phyloP scores from a whole-genome alignment of 208 protist species.

The Naegleria fowleri region DNA sequence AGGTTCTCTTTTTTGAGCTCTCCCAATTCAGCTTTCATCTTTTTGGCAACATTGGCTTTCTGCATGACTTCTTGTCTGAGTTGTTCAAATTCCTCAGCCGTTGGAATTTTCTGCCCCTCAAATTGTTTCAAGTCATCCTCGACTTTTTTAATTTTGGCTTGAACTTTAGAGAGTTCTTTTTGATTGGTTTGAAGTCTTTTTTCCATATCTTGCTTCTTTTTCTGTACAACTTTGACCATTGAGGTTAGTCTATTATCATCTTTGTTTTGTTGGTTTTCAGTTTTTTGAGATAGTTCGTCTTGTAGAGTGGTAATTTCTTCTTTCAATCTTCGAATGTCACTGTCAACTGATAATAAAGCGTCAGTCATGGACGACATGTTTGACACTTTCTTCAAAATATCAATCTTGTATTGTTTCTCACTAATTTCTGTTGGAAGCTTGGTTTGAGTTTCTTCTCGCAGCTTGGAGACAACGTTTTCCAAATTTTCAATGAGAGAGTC shows the following conservation, averaged over 20 bases:
- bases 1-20: slow-evolving; percentile 9
- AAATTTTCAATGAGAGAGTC: background rate
- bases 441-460: background rate
- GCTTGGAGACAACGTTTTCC: background rate
- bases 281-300: background rate
- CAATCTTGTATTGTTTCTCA: background rate
- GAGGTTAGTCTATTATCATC: background rate
- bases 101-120: slow-evolving; percentile 13
- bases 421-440: background rate
- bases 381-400: background rate
- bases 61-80: background rate
- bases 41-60: background rate
- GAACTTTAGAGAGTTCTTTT: slow-evolving; percentile 8
- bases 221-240: background rate
- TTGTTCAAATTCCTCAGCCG: slow-evolving; percentile 13
- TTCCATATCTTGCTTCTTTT: background rate
- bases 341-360: background rate
- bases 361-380: background rate
- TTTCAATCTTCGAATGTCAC: slow-evolving; percentile 26
- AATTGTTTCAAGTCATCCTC: slow-evolving; percentile 22
- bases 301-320: slow-evolving; percentile 11
- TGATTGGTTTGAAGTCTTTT: background rate
- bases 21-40: slow-evolving; percentile 30
- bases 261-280: background rate
- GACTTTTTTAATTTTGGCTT: background rate